Evolutionary conservation across 331 rosid genomes (phyloP), one percentile per base, ranked within the genome.

Genomic region (Phaseolus coccineus): DNA sequence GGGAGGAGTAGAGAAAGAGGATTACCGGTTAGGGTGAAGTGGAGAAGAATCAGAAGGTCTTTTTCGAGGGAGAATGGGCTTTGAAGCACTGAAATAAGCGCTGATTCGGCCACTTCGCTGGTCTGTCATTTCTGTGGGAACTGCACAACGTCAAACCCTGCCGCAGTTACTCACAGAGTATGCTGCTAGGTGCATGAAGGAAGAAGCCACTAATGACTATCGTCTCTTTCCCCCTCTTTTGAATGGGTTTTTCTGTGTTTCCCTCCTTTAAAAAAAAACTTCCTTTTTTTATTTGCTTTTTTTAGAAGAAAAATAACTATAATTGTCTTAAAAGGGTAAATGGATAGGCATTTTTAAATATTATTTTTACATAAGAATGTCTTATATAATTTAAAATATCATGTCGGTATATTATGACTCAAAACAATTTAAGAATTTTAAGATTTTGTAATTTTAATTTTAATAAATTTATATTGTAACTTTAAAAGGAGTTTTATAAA

Each of bases 1-100:
- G 3, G 65, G 30, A 15, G 2, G 3, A 82, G 57, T 30, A n/a
- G 27, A 15, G 52, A 46, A 40, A 71, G 63, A 74, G 11, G 3
- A 19, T 69, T 69, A 90, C 93, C 64, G 82, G n/a, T 74, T 64
- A 28, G 51, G 14, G 63, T 40, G 61, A 70, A 46, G 58, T n/a
- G 77, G 39, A 40, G 59, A 78, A 52, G 82, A 84, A 50, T 88
- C 81, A 28, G 83, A 89, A 82, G 96, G 81, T 42, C 97, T 88
- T 91, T 94, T 94, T 3, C 86, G 87, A 83, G 89, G 79, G 61
- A 91, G 88, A 28, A 88, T 85, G 8, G 98, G 95, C 82, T 89
- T 91, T 33, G 95, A 84, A 53, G 93, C 91, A 75, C 87, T 87
- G 92, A 89, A 92, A 62, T 83, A 86, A 13, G 30, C 78, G 50